Evolutionary conservation across 2,329 filamentous ascomycete genomes (phyloP).

Genomic region (Tothia fuscella): DNA sequence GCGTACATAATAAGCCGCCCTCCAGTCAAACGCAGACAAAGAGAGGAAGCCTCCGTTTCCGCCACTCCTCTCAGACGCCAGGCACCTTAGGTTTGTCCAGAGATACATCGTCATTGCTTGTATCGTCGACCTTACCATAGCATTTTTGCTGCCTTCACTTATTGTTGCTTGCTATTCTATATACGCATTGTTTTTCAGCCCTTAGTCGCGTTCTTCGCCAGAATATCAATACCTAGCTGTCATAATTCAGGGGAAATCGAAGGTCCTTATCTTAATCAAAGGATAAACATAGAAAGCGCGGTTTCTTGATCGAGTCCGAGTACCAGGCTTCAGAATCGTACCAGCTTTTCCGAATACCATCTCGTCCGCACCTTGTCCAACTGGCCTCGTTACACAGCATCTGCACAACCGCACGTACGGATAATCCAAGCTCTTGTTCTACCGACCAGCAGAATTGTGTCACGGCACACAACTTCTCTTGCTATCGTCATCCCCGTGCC

Average conservation of each 20-base stretch:
- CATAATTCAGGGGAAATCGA: slow-evolving; percentile 1
- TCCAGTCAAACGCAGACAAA: background rate
- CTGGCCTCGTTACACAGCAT: slow-evolving; percentile 7
- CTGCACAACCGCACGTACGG: slow-evolving; percentile 9
- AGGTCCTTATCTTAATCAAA: slow-evolving; percentile 3
- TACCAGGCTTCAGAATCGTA: slow-evolving; percentile 3
- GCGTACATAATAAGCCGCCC: slow-evolving; percentile 3
- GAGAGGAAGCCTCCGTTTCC: background rate
- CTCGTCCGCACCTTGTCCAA: slow-evolving; percentile 5
- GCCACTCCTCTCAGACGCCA: background rate
- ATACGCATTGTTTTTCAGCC: background rate
- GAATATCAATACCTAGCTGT: slow-evolving; percentile 1
- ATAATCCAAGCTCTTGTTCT: slow-evolving; percentile 6
- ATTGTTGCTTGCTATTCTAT: background rate
- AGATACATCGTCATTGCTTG: slow-evolving; percentile 4
- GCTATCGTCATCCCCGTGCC: background rate
- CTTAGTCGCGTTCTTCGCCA: background rate
- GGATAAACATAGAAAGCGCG: slow-evolving; percentile 2
- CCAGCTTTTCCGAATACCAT: background rate
- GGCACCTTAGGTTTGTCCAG: background rate
- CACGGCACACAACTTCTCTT: slow-evolving; percentile 1
- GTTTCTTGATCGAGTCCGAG: background rate
- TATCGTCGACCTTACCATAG: background rate
- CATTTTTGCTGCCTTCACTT: background rate
- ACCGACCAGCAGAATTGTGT: slow-evolving; percentile 5